phyloP scores from a whole-genome alignment of 495 filamentous ascomycete species.

The Bombardia bombarda region DNA sequence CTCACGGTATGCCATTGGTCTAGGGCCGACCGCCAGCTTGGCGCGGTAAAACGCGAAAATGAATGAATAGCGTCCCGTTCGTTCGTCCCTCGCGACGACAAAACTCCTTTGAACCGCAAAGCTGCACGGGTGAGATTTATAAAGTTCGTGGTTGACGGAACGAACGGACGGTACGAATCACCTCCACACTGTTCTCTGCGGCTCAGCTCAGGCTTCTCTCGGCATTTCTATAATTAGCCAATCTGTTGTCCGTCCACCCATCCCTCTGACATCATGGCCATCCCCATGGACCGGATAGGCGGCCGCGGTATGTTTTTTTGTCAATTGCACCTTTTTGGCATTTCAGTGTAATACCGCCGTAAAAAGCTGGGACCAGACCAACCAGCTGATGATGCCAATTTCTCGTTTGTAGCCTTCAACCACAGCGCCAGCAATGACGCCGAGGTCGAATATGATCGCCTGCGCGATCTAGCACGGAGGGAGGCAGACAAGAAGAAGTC shows the following conservation, averaged over 20 bases:
- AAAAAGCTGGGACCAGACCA: background rate
- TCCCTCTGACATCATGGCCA: conserved; percentile 18
- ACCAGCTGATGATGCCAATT: background rate
- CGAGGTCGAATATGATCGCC: conserved; percentile 86
- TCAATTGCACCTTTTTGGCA: background rate
- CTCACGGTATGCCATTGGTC: background rate
- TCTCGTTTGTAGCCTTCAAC: conserved; percentile 63
- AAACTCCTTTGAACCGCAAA: too few species aligned
- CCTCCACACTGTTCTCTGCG: background rate
- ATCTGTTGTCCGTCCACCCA: background rate
- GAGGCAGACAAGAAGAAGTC: conserved; percentile 66
- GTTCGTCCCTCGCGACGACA: background rate
- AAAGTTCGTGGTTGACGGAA: too few species aligned
- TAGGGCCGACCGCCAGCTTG: background rate
- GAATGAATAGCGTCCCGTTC: too few species aligned
- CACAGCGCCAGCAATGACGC: conserved; percentile 55
- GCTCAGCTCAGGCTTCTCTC: background rate
- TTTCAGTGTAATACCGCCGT: background rate
- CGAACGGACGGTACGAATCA: too few species aligned
- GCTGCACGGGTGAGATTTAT: too few species aligned
- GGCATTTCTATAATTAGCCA: background rate
- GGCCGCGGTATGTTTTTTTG: conserved; percentile 37
- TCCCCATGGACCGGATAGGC: conserved; percentile 58
- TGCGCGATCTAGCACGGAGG: conserved; percentile 72
- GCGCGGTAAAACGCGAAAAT: too few species aligned